Conservation (phyloP, 805 yeast genomes). For the Kazachstania bromeliacearum region DNA sequence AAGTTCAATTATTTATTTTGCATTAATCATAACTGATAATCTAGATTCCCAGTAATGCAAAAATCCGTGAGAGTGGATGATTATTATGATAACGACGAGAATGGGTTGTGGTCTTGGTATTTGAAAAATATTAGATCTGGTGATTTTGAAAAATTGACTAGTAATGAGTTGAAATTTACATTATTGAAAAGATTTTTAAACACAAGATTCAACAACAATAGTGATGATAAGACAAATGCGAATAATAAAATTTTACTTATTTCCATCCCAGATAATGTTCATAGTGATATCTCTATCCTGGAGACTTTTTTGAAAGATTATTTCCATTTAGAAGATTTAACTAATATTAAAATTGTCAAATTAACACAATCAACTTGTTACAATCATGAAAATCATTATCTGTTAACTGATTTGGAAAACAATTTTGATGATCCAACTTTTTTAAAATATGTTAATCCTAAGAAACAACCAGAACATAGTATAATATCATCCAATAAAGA, state of each 20-base stretch:
- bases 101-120: conserved; percentile 33
- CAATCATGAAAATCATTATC: conserved; percentile 28
- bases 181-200: conserved; percentile 26
- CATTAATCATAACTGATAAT: too few species aligned
- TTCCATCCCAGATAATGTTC: conserved; percentile 27
- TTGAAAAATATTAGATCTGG: conserved; percentile 29
- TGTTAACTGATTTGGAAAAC: conserved; percentile 23
- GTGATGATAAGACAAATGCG: conserved; percentile 7
- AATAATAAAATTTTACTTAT: conserved; percentile 21
- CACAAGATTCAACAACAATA: conserved; percentile 12
- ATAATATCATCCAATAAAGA: neutral
- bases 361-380: conserved; percentile 22
- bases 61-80: conserved; percentile 24
- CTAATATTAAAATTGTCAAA: conserved; percentile 24
- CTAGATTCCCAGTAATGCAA: conserved; percentile 13
- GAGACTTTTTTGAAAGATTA: conserved; percentile 27
- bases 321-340: conserved; percentile 24
- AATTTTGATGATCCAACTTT: conserved; percentile 24
- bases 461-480: neutral
- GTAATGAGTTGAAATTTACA: conserved; percentile 20
- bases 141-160: conserved; percentile 28
- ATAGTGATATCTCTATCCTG: conserved; percentile 22
- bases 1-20: too few species aligned
- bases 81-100: conserved; percentile 26
- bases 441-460: conserved; percentile 15